Base-by-base conservation (phyloP, 768 basidiomycete genomes). In the Russula foetens region DNA sequence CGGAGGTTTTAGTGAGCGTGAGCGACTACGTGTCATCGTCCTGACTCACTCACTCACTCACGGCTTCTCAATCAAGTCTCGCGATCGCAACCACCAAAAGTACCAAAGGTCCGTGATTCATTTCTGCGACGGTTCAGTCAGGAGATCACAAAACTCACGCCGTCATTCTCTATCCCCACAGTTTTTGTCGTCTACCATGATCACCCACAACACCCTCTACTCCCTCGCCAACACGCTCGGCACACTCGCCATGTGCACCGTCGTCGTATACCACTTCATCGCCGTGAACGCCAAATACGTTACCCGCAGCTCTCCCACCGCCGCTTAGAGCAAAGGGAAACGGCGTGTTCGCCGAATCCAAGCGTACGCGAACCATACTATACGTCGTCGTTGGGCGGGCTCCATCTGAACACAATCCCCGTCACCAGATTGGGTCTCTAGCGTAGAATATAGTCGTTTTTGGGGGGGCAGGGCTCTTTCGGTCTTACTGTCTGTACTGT, bases 241-340 rank as follows among this genome's bases (percentile, higher is more conserved):
- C 39, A 77, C 85, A 39, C 76, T 90, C 54, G 90, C 95, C 29
- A 92, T 98, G 86, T 68, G 92, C 66, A 85, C 89, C 6, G 87
- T 94, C 57, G 86, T 98, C 56, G 81, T 84, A 49, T 97, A 95
- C 73, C 95, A 98, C 75, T 83, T 96, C 68, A 76, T 98, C 53
- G 86, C 90, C 35, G 91, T 96, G 62, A 95, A 95, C 67, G 83
- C 84, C 43, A 79, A 80, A 23, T 68, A 77, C 62, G 63, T 80
- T 70, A 70, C 71, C 19, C 38, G 51, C 14, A 24, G 44, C 7
- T 7, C 56, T 39, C 21, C 29, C 17, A 17, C 48, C 24, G 28
- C 56, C 2, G 8, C 4, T 19, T 58, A 44, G 23, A 9, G 15
- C 28, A 39, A 12, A 2, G 35, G 15, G 15, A 21, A 14, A 2